phyloP scores from a whole-genome alignment of 768 basidiomycete species.

The Xerocomus spinulosus region DNA sequence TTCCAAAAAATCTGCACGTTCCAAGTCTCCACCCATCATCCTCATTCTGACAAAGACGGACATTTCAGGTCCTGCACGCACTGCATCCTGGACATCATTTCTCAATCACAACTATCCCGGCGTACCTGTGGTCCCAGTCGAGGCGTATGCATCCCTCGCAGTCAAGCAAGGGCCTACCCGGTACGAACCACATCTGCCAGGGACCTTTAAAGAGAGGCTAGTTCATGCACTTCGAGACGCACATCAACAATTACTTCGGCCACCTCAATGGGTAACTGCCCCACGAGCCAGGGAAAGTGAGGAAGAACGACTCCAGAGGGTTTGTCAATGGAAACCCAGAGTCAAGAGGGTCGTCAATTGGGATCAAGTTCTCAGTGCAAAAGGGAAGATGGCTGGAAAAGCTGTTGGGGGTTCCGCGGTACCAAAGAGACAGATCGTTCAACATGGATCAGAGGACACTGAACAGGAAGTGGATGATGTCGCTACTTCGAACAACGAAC shows the following conservation, averaged over 20 bases:
- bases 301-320: slow-evolving; percentile 42
- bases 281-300: slow-evolving; percentile 32
- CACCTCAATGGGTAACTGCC: slow-evolving; percentile 55
- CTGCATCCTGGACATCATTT: slow-evolving; percentile 61
- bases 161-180: slow-evolving; percentile 41
- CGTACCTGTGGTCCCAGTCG: slow-evolving; percentile 65
- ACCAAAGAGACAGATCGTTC: slow-evolving; percentile 23
- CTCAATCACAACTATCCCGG: slow-evolving; percentile 51
- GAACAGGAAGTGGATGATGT: slow-evolving; percentile 21
- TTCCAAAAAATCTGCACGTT: slow-evolving; percentile 32
- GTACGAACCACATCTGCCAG: slow-evolving; percentile 66
- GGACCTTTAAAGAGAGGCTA: slow-evolving; percentile 56
- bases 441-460: slow-evolving; percentile 3
- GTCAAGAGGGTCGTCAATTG: slow-evolving; percentile 71
- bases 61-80: slow-evolving; percentile 65
- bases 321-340: slow-evolving; percentile 59
- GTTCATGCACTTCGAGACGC: slow-evolving; percentile 60
- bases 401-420: slow-evolving; percentile 40
- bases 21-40: slow-evolving; percentile 37
- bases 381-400: slow-evolving; percentile 41
- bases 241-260: slow-evolving; percentile 63
- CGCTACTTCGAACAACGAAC: slow-evolving; percentile 12
- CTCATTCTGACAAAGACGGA: slow-evolving; percentile 88
- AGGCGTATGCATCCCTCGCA: slow-evolving; percentile 51
- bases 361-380: slow-evolving; percentile 52